These are phyloP conservation scores for Chytriomyces sp. DNA, from an alignment of 192 early-diverging fungal species.

Conservation along the genomic window DNA sequence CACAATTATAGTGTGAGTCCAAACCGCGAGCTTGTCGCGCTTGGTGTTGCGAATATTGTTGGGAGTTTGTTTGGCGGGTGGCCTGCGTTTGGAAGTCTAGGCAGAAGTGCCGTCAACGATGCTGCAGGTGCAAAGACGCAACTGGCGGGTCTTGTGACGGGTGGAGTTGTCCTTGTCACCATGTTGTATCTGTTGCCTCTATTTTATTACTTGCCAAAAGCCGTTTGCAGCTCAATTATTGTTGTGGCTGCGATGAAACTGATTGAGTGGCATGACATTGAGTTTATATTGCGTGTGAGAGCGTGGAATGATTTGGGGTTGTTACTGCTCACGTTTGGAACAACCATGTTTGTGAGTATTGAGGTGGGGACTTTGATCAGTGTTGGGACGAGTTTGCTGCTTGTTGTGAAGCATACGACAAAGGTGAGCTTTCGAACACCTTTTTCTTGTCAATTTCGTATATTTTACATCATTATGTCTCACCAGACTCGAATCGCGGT, in stretches of 20 bases:
- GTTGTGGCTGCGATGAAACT: conserved; percentile 59
- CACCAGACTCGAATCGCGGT: conserved; percentile 53
- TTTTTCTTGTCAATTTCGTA: background rate
- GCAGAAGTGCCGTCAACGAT: conserved; percentile 93
- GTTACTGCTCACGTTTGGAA: conserved; percentile 83
- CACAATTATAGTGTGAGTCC: conserved; percentile 92
- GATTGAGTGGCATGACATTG: conserved; percentile 58
- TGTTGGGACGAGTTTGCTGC: conserved; percentile 82
- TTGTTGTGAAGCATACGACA: conserved; percentile 92
- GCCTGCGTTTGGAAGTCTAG: conserved; percentile 90
- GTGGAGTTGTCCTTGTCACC: conserved; percentile 75
- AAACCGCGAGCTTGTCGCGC: conserved; percentile 95
- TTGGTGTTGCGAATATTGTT: conserved; percentile 87
- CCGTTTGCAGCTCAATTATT: conserved; percentile 68
- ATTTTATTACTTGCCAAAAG: conserved; percentile 83
- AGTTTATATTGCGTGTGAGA: conserved; percentile 51
- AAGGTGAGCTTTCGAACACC: conserved; percentile 45
- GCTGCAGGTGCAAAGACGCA: conserved; percentile 90
- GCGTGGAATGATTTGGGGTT: conserved; percentile 79
- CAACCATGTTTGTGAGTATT: conserved; percentile 88
- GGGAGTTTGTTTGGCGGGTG: conserved; percentile 76
- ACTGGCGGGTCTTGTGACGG: conserved; percentile 83
- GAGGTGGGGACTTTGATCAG: conserved; percentile 93
- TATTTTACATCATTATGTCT: conserved; percentile 6
- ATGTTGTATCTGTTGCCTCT: conserved; percentile 81